A percentile compares a stretch with the other conserved stretches of the same genome.
Conservation (phyloP, 2,329 filamentous ascomycete genomes). For the Hypoxylon sp. region DNA sequence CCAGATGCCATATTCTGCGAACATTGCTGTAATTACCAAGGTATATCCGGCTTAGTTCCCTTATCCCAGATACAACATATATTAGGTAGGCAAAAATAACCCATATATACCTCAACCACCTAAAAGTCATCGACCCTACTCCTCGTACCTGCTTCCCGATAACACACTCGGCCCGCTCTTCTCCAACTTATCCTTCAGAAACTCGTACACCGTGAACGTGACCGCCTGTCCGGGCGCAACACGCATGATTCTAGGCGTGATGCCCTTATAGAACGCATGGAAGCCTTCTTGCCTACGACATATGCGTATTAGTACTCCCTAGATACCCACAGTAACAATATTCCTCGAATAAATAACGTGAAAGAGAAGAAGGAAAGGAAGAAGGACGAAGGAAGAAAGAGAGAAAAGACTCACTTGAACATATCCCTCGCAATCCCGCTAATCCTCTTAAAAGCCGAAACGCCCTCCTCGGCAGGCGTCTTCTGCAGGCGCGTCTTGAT, state of each 20-base stretch:
- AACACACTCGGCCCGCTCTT: slow-evolving; percentile 70
- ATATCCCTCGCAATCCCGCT: slow-evolving; percentile 81
- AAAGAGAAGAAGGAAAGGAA: background rate
- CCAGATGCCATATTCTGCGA: slow-evolving; percentile 23
- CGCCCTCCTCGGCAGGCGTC: slow-evolving; percentile 83
- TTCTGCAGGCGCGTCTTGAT: slow-evolving; percentile 98
- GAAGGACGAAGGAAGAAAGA: background rate
- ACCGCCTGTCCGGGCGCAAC: slow-evolving; percentile 94
- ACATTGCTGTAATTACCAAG: background rate
- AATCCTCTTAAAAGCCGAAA: slow-evolving; percentile 84
- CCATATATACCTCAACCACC: background rate
- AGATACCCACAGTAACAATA: background rate
- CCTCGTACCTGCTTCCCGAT: slow-evolving; percentile 74
- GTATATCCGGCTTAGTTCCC: slow-evolving; percentile 8
- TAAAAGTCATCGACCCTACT: slow-evolving; percentile 57
- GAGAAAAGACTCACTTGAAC: slow-evolving; percentile 73
- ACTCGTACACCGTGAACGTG: slow-evolving; percentile 83
- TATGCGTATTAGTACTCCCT: background rate
- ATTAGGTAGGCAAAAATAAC: background rate
- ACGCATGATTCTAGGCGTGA: slow-evolving; percentile 96
- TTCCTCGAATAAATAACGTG: background rate
- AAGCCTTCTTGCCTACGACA: slow-evolving; percentile 83
- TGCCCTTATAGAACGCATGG: slow-evolving; percentile 98
- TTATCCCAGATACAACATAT: background rate
- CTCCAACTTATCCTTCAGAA: slow-evolving; percentile 78